phyloP scores from a whole-genome alignment of 2,329 filamentous ascomycete species.

The Zymoseptoria passerinii region DNA sequence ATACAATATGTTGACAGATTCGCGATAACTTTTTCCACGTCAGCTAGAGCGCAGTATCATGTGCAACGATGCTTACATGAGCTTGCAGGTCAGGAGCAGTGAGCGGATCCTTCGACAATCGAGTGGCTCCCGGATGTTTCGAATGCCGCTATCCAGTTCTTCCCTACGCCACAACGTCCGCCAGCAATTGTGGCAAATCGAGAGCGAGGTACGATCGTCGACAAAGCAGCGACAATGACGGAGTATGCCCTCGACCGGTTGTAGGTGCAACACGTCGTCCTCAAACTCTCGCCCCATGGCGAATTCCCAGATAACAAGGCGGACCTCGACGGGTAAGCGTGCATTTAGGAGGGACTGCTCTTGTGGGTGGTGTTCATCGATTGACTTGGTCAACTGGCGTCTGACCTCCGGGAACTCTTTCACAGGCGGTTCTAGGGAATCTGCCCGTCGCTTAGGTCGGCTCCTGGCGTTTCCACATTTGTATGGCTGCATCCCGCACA shows the following conservation, averaged over 20 bases:
- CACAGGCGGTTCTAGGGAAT: neutral
- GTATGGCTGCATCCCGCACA: neutral
- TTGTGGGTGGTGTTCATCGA: neutral
- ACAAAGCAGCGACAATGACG: slow-evolving; percentile 2
- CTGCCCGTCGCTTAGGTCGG: too few relatives aligned
- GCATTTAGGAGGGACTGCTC: neutral
- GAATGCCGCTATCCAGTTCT: neutral
- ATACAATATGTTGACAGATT: slow-evolving; percentile 4
- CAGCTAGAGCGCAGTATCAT: neutral
- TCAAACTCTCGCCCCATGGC: neutral
- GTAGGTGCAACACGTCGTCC: slow-evolving; percentile 4
- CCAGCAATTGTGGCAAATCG: slow-evolving; percentile 3
- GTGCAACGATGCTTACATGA: neutral
- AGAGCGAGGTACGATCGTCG: neutral
- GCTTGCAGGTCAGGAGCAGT: slow-evolving; percentile 2
- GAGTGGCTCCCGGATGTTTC: neutral
- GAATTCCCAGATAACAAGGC: slow-evolving; percentile 5
- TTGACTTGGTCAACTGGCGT: neutral
- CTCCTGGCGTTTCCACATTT: too few relatives aligned
- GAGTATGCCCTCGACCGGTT: slow-evolving; percentile 1
- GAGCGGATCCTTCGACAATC: neutral
- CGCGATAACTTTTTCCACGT: neutral
- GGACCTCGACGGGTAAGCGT: slow-evolving; percentile 1
- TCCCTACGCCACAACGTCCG: neutral
- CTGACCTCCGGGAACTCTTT: neutral